Base-by-base conservation (phyloP, 1,284 basidiomycete species). In the Boletus sp. region DNA sequence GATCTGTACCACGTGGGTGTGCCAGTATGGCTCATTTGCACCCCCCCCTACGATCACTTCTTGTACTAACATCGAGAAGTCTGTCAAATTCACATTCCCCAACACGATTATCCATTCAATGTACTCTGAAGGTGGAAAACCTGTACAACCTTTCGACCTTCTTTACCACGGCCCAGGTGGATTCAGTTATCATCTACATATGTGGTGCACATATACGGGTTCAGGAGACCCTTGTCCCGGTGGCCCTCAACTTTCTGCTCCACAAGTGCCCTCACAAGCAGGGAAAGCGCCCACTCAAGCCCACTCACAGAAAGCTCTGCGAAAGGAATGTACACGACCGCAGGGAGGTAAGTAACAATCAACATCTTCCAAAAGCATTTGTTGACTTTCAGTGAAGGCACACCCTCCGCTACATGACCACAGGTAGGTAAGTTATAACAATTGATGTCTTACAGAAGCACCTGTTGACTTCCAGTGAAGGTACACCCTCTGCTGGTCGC, bases 11-110 rank as follows among this genome's bases (percentile, higher is more conserved):
- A 23, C 1, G 33, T 27, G 0, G 59, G 61, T 21, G 51, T 62
- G 14, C 54, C 38, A 2, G 59, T 62, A 6, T 62, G 61, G 61
- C 28, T 56, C 3, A 16, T 53, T 16, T 5, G 40, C 17, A 10
- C 0, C 25, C 1, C 16, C 5, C 14, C 11, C 40, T 30, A 54
- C 51, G 2, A 56, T 63, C 13, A 63, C 51, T 1, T 1, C 14
- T 1, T 4, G 6, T 0, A 63, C 52, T 0, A 63, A 9, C 14
- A 55, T 63, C 4, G 19, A 57, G 43, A 52, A 25, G 9, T 16
- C 11, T 0, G 14, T 62, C 43, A 47, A 17, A 3, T 59, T 47
- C 4, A 58, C 46, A 1, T 53, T 52, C n/a, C 58, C 55, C 0
- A 43, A 66, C 21, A 1, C 53, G 2, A 59, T 66, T 6, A 46